Evolutionary conservation across 2,329 filamentous ascomycete species (phyloP).

Genomic region (Penicillium vulpinum): DNA sequence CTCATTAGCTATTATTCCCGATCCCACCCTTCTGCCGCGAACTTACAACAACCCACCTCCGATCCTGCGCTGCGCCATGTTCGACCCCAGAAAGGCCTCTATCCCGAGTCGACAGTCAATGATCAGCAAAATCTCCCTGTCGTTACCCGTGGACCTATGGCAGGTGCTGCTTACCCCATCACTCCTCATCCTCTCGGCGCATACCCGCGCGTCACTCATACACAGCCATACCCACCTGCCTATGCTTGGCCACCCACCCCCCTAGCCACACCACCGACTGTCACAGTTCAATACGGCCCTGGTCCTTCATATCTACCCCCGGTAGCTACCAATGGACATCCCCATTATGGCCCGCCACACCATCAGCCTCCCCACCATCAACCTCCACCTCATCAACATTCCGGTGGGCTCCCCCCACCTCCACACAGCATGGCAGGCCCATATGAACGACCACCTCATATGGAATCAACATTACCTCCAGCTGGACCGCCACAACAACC

Average conservation of each 20-base stretch:
- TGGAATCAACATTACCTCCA: conserved; percentile 32
- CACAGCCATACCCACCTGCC: conserved; percentile 42
- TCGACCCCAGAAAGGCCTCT: conserved; percentile 87
- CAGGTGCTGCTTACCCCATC: conserved; percentile 55
- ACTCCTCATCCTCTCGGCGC: conserved; percentile 56
- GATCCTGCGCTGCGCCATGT: conserved; percentile 81
- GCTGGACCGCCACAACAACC: conserved; percentile 24
- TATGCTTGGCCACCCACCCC: conserved; percentile 50
- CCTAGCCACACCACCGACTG: conserved; percentile 45
- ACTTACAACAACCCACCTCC: conserved; percentile 75
- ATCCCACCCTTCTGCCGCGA: conserved; percentile 69
- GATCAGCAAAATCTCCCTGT: conserved; percentile 79
- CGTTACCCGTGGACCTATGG: conserved; percentile 72
- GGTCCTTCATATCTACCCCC: conserved; percentile 39
- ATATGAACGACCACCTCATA: conserved; percentile 39
- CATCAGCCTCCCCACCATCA: conserved; percentile 26
- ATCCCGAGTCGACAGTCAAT: conserved; percentile 91
- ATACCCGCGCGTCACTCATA: conserved; percentile 50
- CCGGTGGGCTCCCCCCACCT: conserved; percentile 27
- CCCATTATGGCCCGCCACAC: conserved; percentile 35
- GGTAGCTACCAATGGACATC: conserved; percentile 33
- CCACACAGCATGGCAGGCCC: conserved; percentile 29
- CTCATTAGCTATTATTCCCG: conserved; percentile 96
- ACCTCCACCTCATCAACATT: no score
- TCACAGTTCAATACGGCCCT: conserved; percentile 35